phyloP scores from a whole-genome alignment of 192 early-diverging fungal genomes.

The Obelidium mucronatum region DNA sequence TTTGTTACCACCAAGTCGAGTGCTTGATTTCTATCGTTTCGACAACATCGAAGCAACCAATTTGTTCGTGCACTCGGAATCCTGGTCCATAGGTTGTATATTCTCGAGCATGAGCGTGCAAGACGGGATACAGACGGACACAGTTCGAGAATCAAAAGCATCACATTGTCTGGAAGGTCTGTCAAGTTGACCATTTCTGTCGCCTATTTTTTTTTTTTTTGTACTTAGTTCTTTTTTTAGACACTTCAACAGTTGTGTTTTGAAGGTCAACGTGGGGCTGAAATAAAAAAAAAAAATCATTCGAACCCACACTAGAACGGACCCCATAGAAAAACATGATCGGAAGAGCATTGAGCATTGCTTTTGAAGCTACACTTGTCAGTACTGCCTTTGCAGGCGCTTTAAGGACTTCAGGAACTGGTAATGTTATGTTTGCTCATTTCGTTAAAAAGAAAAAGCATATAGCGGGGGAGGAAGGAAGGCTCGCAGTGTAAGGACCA shows the following conservation, averaged over 20 bases:
- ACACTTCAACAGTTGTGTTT: neutral
- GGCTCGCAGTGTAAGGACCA: neutral
- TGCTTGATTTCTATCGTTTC: neutral
- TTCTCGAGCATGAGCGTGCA: neutral
- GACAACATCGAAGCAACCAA: constrained; percentile 20
- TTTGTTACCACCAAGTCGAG: constrained; percentile 6
- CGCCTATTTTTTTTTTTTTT: neutral
- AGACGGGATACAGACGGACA: constrained; percentile 4
- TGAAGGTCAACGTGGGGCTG: neutral
- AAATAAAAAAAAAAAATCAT: neutral
- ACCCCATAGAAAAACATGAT: constrained; percentile 1
- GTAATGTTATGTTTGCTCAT: constrained; percentile 26
- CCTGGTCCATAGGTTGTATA: constrained; percentile 5
- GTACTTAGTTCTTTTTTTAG: neutral
- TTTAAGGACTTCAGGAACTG: constrained; percentile 35
- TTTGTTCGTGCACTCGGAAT: constrained; percentile 7
- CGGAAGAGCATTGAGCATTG: constrained; percentile 34
- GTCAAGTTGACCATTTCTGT: neutral
- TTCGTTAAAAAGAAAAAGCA: neutral
- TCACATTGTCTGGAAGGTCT: constrained; percentile 1
- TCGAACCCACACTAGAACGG: neutral
- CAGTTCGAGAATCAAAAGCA: constrained; percentile 3
- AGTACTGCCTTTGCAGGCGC: constrained; percentile 51
- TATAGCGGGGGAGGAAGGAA: neutral
- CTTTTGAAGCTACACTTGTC: constrained; percentile 45